phyloP scores from a whole-genome alignment of 257 asterid species.

The Euphrasia confusa region DNA sequence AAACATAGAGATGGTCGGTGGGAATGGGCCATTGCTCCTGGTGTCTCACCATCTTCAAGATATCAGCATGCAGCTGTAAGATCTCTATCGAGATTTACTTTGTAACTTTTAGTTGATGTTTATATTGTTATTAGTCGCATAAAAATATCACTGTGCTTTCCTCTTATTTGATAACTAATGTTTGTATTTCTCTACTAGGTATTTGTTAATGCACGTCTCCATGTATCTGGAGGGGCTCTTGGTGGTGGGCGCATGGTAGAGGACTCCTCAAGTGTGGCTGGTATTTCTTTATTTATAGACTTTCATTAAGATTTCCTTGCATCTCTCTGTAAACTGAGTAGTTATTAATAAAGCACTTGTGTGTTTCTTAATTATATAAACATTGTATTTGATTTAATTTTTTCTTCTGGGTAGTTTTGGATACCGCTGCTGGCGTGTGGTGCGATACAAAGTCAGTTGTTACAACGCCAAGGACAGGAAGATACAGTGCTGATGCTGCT shows the following conservation, averaged over 20 bases:
- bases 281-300: constrained; percentile 34
- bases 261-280: constrained; percentile 99
- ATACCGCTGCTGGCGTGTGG: constrained; percentile 99
- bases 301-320: constrained; percentile 16
- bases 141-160: constrained; percentile 12
- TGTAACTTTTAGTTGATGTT: not conserved
- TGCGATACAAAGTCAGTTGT: constrained; percentile 94
- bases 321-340: not conserved
- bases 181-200: constrained; percentile 21
- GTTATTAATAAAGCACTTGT: constrained; percentile 11
- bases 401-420: constrained; percentile 55
- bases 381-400: not conserved
- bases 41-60: constrained; percentile 98
- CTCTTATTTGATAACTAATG: constrained; percentile 17
- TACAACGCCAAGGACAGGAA: constrained; percentile 94
- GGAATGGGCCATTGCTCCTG: constrained; percentile 99
- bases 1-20: constrained; percentile 99
- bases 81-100: constrained; percentile 23
- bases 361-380: not conserved
- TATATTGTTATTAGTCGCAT: constrained; percentile 1
- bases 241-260: constrained; percentile 99
- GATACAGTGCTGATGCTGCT: constrained; percentile 96
- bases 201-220: constrained; percentile 1
- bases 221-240: constrained; percentile 12
- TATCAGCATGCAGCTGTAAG: constrained; percentile 99